These are phyloP conservation scores for Lecanicillium sp. DNA, from an alignment of 2,329 filamentous ascomycete genomes.

Conservation along the genomic window DNA sequence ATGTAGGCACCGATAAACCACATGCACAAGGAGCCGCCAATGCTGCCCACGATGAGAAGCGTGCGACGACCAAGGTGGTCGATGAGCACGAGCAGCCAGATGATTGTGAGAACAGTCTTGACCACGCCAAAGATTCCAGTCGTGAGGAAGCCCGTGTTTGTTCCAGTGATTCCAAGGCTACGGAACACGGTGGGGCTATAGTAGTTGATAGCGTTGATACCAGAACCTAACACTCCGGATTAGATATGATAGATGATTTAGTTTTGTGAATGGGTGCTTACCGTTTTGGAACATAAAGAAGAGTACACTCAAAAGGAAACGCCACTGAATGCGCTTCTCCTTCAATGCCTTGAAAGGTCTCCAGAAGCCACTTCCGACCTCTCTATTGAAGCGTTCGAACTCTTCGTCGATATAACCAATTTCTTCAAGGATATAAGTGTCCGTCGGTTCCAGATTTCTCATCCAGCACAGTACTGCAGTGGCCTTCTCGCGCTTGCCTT, in stretches of 20 bases:
- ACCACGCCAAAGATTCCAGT: conserved; percentile 74
- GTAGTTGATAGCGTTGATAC: conserved; percentile 76
- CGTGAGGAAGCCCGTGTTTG: conserved; percentile 41
- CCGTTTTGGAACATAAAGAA: conserved; percentile 78
- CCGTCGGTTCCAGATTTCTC: conserved; percentile 44
- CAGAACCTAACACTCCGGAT: too few relatives aligned
- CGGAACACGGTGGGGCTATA: conserved; percentile 44
- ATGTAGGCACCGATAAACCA: conserved; percentile 42
- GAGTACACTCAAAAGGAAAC: conserved; percentile 65
- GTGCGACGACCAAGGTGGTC: conserved; percentile 48
- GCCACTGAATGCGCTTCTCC: conserved; percentile 54
- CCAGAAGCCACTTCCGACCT: conserved; percentile 67
- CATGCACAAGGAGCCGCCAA: conserved; percentile 59
- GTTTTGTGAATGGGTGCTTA: conserved; percentile 10
- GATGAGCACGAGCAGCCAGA: conserved; percentile 64
- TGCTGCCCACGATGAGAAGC: conserved; percentile 56
- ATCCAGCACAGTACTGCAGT: conserved; percentile 57
- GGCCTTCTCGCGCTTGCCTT: conserved; percentile 51
- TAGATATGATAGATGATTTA: too few relatives aligned
- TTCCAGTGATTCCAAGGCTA: conserved; percentile 37
- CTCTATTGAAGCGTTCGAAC: conserved; percentile 53
- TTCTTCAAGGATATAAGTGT: conserved; percentile 67
- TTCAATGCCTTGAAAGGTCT: conserved; percentile 57
- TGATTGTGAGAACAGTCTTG: conserved; percentile 59
- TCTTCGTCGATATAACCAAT: conserved; percentile 63